Base-by-base conservation (phyloP, 2,329 filamentous ascomycete species). In the Fusarium nygamai region DNA sequence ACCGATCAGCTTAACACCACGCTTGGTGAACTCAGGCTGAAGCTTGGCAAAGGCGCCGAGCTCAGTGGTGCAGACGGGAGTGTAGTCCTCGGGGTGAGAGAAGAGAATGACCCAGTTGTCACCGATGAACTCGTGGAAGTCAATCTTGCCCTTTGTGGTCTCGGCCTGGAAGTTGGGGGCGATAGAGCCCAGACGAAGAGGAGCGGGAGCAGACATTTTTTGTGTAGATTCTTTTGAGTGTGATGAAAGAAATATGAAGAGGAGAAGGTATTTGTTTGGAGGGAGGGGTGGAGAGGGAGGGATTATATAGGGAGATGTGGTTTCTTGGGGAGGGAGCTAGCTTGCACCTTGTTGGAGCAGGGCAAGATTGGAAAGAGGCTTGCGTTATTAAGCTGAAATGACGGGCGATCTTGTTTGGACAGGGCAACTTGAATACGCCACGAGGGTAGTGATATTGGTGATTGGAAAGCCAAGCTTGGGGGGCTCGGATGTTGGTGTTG, bases 21-120 rank as follows among this genome's bases (percentile, higher is more conserved):
- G 92, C 88, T 93, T 94, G 80, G 91, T 89, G 85, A 98, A 98
- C 84, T 98, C 94, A 79, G 91, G 90, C 86, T 94, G 92, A 73
- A 98, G 89, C 86, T 95, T 96, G 78, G 95, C 93, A 80, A 98
- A 97, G 69, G 95, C 95, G 73, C 95, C 95, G 72, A 98, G 92
- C 87, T 98, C 95, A 62, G 95, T 98, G 74, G 95, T 98, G 89
- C 95, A 98, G 69, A 98, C 95, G 62, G 95, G 95, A 4, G 95
- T 98, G 88, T 94, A 98, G 85, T 98, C 95, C 83, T 92, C 92
- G 7, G 94, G 94, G 86, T 96, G 94, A 38, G 92, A 94, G 88
- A 96, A 96, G 78, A 96, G 87, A 75, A 96, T 90, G 67, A 92
- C 91, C 94, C 94, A 96, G 80, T 89, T 92, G 86, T 92, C 88